Evolutionary conservation across 2,329 filamentous ascomycete genomes (phyloP), one percentile per base, ranked within the genome.

Genomic region (Epichloe sp.): DNA sequence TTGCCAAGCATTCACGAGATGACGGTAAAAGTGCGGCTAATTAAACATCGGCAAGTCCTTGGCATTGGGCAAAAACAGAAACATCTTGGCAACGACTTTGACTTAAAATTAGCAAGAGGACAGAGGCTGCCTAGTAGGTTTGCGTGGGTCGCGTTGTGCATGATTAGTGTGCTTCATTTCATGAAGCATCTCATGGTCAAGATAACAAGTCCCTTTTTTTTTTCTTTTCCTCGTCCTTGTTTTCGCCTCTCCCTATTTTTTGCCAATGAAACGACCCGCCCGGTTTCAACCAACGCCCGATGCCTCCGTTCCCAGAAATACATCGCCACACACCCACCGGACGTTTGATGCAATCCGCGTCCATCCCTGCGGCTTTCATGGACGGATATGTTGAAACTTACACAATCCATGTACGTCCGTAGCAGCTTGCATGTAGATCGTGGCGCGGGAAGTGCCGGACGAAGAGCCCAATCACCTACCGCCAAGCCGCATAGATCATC

Each of bases 381-480:
- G 21, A 15, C 19, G 17, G 43, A 12, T n/a, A 44, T 34, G 8
- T 26, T 44, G 21, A 48, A 31, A 48, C 35, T 38, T 23, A 7
- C 21, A 23, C 6, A 38, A 47, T 47, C 45, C 7, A 26, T 8
- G 6, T 26, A 8, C 23, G 23, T 26, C 23, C 7, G 23, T 26
- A 11, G 31, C 31, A 31, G 31, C 10, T 31, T 36, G 21, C 15
- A 19, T 26, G 7, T 7, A 26, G 36, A 41, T 48, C 47, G 36
- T 48, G 47, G 35, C 47, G 35, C 26, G 23, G 14, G 47, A 48
- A 5, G 23, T 48, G 35, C 47, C 47, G 47, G 47, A 41, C 45
- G 19, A 15, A n/a, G 8, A 12, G 23, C 3, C 45, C 44, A 35
- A 45, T 45, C 26, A 26, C 17, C 8, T 14, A 6, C 10, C 2